A percentile compares a stretch with the other conserved stretches of the same genome.
Evolutionary conservation across 1,139 yeast species (phyloP).

Genomic region (Saccharomyces hybrid): DNA sequence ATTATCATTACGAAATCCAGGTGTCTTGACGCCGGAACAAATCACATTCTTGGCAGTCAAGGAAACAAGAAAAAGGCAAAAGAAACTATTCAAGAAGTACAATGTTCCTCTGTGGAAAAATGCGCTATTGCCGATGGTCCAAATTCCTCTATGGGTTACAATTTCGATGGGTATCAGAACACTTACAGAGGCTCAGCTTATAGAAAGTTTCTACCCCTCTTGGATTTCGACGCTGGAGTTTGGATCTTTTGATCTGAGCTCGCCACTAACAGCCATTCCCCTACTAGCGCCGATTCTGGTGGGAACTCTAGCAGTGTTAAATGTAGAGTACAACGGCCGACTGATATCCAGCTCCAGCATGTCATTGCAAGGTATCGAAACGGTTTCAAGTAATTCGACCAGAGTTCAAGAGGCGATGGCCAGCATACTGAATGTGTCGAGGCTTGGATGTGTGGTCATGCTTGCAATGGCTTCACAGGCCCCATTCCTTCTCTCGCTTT

Average conservation of each 20-base stretch:
- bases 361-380: slow-evolving; percentile 23
- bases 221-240: slow-evolving; percentile 1
- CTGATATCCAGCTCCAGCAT: slow-evolving; percentile 40
- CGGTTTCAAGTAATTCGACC: slow-evolving; percentile 19
- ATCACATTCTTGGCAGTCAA: slow-evolving; percentile 64
- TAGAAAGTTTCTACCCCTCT: slow-evolving; percentile 12
- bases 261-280: slow-evolving; percentile 26
- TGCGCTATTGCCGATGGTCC: slow-evolving; percentile 63
- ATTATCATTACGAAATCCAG: slow-evolving; percentile 24
- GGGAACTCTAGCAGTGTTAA: slow-evolving; percentile 64
- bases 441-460: slow-evolving; percentile 69
- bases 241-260: slow-evolving; percentile 27
- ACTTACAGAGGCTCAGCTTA: slow-evolving; percentile 41
- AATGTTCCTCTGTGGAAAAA: slow-evolving; percentile 78
- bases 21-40: slow-evolving; percentile 66
- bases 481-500: slow-evolving; percentile 68
- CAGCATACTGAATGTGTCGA: slow-evolving; percentile 50
- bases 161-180: slow-evolving; percentile 71
- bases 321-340: slow-evolving; percentile 70
- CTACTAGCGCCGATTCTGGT: slow-evolving; percentile 56
- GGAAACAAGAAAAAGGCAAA: slow-evolving; percentile 71
- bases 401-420: slow-evolving; percentile 31
- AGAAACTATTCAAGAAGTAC: slow-evolving; percentile 54
- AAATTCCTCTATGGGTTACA: slow-evolving; percentile 82
- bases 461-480: slow-evolving; percentile 85